These are phyloP conservation scores for Microdochium bolleyi DNA, from an alignment of 2,329 filamentous ascomycete species.

Conservation along the genomic window DNA sequence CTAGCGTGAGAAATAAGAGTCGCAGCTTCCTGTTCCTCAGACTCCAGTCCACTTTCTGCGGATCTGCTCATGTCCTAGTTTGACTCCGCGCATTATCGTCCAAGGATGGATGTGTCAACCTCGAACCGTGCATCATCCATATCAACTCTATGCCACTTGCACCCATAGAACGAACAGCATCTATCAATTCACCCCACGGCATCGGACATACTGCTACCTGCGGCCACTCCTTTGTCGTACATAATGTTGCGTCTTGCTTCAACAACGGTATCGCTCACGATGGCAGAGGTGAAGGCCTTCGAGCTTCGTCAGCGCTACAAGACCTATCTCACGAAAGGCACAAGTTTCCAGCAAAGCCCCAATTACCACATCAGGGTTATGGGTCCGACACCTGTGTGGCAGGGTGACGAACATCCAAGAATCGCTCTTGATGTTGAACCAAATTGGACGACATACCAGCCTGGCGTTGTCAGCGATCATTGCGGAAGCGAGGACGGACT, in stretches of 20 bases:
- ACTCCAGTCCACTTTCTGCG: too few relatives aligned
- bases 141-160: too few relatives aligned
- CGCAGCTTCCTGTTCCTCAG: too few relatives aligned
- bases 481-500: not conserved
- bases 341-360: conserved; percentile 10
- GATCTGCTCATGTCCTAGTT: too few relatives aligned
- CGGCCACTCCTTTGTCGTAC: not conserved
- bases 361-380: conserved; percentile 6
- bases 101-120: too few relatives aligned
- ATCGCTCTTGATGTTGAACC: not conserved
- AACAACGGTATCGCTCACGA: conserved; percentile 29
- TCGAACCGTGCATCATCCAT: too few relatives aligned
- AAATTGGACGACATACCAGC: not conserved
- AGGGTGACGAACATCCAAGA: not conserved
- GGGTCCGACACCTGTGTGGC: not conserved
- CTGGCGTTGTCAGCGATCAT: not conserved
- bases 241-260: conserved; percentile 32
- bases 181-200: too few relatives aligned
- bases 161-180: too few relatives aligned
- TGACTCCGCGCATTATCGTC: too few relatives aligned
- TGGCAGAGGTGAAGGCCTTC: conserved; percentile 31
- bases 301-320: conserved; percentile 23
- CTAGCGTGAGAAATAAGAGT: too few relatives aligned
- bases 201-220: too few relatives aligned
- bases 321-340: conserved; percentile 20